Percentiles rank a stretch among this genome's conserved stretches.
These are phyloP conservation scores for Nicotiana sylvestris DNA, from an alignment of 257 asterid genomes.

Conservation along the genomic window DNA sequence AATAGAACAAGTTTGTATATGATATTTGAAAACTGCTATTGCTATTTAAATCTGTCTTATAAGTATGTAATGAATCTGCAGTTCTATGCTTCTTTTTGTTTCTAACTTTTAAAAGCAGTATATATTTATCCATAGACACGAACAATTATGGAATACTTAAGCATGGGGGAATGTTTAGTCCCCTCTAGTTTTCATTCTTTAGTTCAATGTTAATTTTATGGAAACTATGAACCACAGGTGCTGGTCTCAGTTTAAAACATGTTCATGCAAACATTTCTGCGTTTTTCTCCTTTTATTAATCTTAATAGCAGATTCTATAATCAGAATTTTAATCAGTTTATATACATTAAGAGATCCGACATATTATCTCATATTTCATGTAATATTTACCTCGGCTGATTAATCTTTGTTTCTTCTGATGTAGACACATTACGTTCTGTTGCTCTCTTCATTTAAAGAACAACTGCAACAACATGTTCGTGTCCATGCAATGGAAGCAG, in stretches of 20 bases:
- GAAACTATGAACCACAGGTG: background rate
- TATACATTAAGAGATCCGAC: background rate
- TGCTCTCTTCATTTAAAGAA: conserved; percentile 94
- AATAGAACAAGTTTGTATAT: background rate
- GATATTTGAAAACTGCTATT: background rate
- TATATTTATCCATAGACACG: background rate
- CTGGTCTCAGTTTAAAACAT: background rate
- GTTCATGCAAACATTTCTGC: background rate
- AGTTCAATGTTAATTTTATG: background rate
- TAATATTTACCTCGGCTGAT: conserved; percentile 22
- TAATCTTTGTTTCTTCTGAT: conserved; percentile 17
- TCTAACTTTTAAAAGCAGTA: background rate
- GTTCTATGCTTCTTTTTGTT: background rate
- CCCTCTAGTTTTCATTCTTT: background rate
- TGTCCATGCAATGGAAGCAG: conserved; percentile 99
- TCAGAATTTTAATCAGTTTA: background rate
- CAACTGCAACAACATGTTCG: conserved; percentile 98
- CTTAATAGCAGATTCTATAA: background rate
- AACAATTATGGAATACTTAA: background rate
- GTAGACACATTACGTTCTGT: conserved; percentile 88
- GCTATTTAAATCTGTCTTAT: background rate
- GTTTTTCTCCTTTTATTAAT: background rate
- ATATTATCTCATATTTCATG: conserved; percentile 28
- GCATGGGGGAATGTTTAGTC: background rate
- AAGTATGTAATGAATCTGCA: background rate